Conservation (phyloP, 106 monocot species). For the Acanthochlamys bracteata region DNA sequence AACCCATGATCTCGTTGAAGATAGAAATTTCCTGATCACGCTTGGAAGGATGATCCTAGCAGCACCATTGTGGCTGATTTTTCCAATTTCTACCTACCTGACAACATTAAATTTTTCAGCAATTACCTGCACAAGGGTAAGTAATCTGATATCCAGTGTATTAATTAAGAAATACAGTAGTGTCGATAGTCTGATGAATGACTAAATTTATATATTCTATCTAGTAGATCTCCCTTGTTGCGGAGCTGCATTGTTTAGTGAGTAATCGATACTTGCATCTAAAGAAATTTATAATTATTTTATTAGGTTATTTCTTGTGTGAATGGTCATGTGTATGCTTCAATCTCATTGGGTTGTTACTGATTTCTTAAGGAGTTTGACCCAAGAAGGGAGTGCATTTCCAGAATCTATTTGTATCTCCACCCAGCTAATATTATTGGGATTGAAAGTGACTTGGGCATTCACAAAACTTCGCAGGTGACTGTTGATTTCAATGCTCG, state of each 20-base stretch:
- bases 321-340: not conserved
- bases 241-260: too few relatives aligned
- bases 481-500: too few relatives aligned
- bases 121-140: conserved; percentile 84
- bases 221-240: not conserved
- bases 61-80: conserved; percentile 67
- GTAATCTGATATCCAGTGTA: not conserved
- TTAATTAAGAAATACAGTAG: not conserved
- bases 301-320: not conserved
- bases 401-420: conserved; percentile 76
- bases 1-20: conserved; percentile 86
- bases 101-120: conserved; percentile 78
- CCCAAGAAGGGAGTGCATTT: conserved; percentile 79
- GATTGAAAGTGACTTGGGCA: conserved; percentile 29
- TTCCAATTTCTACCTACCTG: conserved; percentile 68
- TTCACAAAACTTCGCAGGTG: too few relatives aligned
- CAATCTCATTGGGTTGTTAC: not conserved
- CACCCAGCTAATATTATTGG: conserved; percentile 89
- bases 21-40: conserved; percentile 89
- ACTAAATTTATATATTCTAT: not conserved
- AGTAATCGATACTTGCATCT: too few relatives aligned
- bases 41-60: conserved; percentile 74
- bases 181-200: not conserved
- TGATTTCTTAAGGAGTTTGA: conserved; percentile 62
- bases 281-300: not conserved